Evolutionary conservation across 106 monocot species (phyloP).

Genomic region (Iris macrosiphon): DNA sequence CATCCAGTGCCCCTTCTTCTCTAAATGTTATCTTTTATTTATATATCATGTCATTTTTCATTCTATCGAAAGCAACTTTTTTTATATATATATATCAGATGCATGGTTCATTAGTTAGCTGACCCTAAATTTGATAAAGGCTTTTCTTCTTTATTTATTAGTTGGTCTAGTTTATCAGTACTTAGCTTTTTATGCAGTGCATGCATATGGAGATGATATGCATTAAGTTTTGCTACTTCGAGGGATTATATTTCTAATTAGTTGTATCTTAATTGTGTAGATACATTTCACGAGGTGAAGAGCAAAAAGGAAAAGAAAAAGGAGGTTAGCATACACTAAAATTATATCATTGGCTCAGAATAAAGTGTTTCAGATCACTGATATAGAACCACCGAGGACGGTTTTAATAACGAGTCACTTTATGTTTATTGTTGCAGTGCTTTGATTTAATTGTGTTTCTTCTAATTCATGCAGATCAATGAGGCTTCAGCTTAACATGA

Average conservation of each 20-base stretch:
- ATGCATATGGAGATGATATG: background rate
- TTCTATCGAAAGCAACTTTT: too few species aligned
- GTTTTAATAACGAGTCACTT: background rate
- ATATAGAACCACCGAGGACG: background rate
- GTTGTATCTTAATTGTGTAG: conserved; percentile 31
- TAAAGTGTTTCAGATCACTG: background rate
- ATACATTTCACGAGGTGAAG: conserved; percentile 96
- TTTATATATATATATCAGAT: too few species aligned
- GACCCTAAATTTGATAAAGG: conserved; percentile 1
- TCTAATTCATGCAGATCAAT: background rate
- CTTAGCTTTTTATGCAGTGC: background rate
- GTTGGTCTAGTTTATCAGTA: background rate
- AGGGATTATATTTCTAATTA: conserved; percentile 16
- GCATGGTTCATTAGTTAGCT: too few species aligned
- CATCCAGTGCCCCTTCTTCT: too few species aligned
- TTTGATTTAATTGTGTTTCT: background rate
- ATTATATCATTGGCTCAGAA: background rate
- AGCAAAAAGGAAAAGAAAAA: conserved; percentile 99
- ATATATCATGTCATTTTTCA: too few species aligned
- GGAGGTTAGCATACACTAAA: conserved; percentile 47
- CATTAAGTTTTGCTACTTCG: background rate
- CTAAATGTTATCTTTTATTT: too few species aligned
- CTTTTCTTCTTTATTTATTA: background rate
- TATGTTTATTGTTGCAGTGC: background rate
- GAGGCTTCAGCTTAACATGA: background rate